Conservation (phyloP, 2,329 filamentous ascomycete species). For the Botrytis fabae region DNA sequence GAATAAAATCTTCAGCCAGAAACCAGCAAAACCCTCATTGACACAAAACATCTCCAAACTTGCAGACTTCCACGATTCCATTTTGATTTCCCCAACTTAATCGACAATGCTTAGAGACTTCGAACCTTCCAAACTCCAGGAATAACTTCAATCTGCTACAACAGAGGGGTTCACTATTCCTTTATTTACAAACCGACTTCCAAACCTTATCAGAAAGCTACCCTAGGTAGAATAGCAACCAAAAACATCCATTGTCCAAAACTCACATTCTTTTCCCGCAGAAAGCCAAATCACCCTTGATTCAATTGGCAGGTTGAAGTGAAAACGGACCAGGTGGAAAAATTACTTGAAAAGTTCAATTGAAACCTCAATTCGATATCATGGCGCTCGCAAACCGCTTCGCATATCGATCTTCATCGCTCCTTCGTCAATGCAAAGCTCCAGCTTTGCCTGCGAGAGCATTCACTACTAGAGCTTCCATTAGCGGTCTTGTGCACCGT, state of each 20-base stretch:
- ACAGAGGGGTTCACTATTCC: conserved; percentile 24
- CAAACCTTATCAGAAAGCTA: conserved; percentile 21
- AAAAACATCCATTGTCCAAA: conserved; percentile 17
- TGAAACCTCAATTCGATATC: conserved; percentile 31
- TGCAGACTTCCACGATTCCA: not conserved
- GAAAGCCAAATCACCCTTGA: conserved; percentile 17
- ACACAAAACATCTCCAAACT: not conserved
- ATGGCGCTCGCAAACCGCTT: conserved; percentile 41
- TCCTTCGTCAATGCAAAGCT: conserved; percentile 39
- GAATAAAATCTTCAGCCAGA: conserved; percentile 1
- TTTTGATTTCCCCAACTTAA: conserved; percentile 23
- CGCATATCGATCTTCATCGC: conserved; percentile 37
- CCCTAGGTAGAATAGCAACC: conserved; percentile 13
- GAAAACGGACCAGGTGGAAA: conserved; percentile 26
- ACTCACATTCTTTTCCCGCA: conserved; percentile 14
- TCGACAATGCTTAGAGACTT: conserved; percentile 38
- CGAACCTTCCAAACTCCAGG: conserved; percentile 37
- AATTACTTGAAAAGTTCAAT: conserved; percentile 28
- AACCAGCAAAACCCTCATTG: not conserved
- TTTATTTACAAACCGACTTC: conserved; percentile 20
- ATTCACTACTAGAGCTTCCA: conserved; percentile 38
- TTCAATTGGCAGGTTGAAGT: conserved; percentile 21
- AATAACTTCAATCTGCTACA: conserved; percentile 27
- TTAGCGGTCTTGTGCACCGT: conserved; percentile 32
- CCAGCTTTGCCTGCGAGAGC: conserved; percentile 32